Percentiles rank a stretch among this genome's conserved stretches.
Conservation (phyloP, 1,139 yeast species). For the Hemisphaericaspora xylanilytica region DNA sequence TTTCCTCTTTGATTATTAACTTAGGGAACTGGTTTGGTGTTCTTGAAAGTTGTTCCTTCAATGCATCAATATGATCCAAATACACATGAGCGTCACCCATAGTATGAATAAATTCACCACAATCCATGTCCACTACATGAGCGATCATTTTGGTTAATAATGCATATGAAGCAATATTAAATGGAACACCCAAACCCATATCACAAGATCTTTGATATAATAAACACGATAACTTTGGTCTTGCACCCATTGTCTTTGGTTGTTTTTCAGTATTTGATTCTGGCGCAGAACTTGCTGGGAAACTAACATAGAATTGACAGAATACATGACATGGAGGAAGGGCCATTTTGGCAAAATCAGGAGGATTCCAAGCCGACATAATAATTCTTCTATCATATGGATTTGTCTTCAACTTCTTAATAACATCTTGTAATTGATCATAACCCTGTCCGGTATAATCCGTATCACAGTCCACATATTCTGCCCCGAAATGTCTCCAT, state of each 20-base stretch:
- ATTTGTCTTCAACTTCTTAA: constrained; percentile 73
- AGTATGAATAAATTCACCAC: constrained; percentile 93
- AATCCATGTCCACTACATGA: constrained; percentile 86
- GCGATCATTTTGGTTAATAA: constrained; percentile 93
- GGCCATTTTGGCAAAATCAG: constrained; percentile 91
- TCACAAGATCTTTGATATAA: constrained; percentile 98
- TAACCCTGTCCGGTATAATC: constrained; percentile 86
- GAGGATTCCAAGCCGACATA: constrained; percentile 97
- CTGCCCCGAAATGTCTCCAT: constrained; percentile 99
- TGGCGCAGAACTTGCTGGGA: constrained; percentile 49
- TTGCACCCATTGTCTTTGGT: constrained; percentile 19
- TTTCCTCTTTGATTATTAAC: constrained; percentile 60
- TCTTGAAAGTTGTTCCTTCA: constrained; percentile 73
- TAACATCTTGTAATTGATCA: constrained; percentile 83
- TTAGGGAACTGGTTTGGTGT: constrained; percentile 79
- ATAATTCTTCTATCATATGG: constrained; percentile 95
- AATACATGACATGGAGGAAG: constrained; percentile 98
- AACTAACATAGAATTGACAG: constrained; percentile 89
- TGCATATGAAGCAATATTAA: constrained; percentile 95
- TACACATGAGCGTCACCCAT: constrained; percentile 97
- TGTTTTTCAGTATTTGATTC: constrained; percentile 16
- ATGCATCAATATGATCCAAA: constrained; percentile 87
- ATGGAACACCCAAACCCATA: constrained; percentile 98
- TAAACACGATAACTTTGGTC: constrained; percentile 77
- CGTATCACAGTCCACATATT: constrained; percentile 78